phyloP scores from a whole-genome alignment of 2,329 filamentous ascomycete species.

The Cordyceps tenuipes region DNA sequence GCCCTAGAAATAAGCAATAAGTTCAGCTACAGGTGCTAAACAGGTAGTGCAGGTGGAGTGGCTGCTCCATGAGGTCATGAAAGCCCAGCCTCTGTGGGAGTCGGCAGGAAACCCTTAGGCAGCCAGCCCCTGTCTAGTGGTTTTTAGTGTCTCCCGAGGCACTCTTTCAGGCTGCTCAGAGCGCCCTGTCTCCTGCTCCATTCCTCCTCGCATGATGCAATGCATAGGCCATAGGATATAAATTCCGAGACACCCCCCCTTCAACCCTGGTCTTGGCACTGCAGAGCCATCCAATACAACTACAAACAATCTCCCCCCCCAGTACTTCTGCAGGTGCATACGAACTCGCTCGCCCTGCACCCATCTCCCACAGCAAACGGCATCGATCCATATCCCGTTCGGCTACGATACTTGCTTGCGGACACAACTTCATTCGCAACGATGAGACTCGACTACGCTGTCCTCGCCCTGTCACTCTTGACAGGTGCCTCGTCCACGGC shows the following conservation, averaged over 20 bases:
- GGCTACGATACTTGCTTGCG: background rate
- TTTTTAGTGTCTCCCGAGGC: background rate
- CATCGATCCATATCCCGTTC: background rate
- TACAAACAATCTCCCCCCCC: background rate
- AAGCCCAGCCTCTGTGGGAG: background rate
- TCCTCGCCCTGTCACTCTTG: constrained; percentile 24
- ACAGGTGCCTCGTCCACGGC: constrained; percentile 5
- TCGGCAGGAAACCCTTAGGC: background rate
- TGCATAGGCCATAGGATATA: background rate
- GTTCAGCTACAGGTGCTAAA: background rate
- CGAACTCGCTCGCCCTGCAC: background rate
- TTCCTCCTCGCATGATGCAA: background rate
- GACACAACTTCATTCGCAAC: constrained; percentile 9
- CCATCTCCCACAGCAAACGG: background rate
- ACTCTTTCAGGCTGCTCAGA: background rate
- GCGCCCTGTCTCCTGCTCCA: background rate
- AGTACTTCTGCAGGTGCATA: background rate
- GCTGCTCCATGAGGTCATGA: background rate
- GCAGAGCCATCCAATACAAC: background rate
- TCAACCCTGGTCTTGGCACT: background rate
- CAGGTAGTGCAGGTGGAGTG: too few relatives aligned
- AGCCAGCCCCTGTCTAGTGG: background rate
- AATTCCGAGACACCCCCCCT: constrained; percentile 1
- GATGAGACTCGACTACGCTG: constrained; percentile 26
- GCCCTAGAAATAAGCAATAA: background rate